Percentiles rank a stretch among this genome's conserved stretches.
phyloP scores from a whole-genome alignment of 1,284 basidiomycete genomes.

The Malassezia caprae region DNA sequence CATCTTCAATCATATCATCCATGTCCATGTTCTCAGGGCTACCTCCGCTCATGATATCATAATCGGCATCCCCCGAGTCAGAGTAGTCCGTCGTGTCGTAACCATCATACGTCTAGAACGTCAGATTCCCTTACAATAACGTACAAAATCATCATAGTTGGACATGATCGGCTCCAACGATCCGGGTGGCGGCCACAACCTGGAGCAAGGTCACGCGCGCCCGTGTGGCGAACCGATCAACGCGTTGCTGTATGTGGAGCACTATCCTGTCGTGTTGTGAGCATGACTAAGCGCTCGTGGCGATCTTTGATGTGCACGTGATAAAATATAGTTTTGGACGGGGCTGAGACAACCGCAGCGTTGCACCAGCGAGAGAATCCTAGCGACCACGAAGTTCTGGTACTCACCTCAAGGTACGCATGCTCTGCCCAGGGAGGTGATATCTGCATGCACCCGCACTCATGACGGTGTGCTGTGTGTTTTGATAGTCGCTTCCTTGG shows the following conservation, averaged over 20 bases:
- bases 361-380: background rate
- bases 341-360: background rate
- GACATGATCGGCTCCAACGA: conserved; percentile 2
- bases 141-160: conserved; percentile 12
- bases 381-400: conserved; percentile 18
- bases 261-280: background rate
- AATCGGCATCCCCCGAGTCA: conserved; percentile 29
- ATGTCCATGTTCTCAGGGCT: conserved; percentile 1
- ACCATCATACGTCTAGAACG: conserved; percentile 17
- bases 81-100: conserved; percentile 43
- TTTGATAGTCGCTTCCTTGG: background rate
- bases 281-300: background rate
- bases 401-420: conserved; percentile 16
- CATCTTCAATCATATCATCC: conserved; percentile 9
- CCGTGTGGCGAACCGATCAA: conserved; percentile 6
- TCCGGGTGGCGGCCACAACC: background rate
- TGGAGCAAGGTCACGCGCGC: background rate
- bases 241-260: conserved; percentile 17
- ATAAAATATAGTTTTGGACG: conserved; percentile 14
- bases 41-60: conserved; percentile 17
- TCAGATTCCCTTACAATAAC: background rate
- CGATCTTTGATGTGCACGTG: conserved; percentile 7
- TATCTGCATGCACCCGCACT: background rate
- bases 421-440: background rate
- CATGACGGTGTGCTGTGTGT: background rate